phyloP scores from a whole-genome alignment of 139 green algal species.

The Diplosphaera chodatii region DNA sequence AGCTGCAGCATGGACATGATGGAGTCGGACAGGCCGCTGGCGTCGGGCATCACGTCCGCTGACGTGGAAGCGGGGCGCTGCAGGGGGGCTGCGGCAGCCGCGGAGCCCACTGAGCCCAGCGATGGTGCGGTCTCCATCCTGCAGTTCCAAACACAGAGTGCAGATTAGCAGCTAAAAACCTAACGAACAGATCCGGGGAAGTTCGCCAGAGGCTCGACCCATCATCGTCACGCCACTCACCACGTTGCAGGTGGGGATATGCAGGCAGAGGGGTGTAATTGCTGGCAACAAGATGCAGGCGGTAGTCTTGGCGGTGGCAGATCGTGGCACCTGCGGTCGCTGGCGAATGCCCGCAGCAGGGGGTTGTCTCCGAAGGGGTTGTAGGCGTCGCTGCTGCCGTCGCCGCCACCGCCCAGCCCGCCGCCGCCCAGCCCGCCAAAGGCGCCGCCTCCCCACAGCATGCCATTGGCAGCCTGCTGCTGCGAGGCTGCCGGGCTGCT shows the following conservation, averaged over 20 bases:
- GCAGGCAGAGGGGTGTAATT: too few species aligned
- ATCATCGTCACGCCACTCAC: too few species aligned
- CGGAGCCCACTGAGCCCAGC: background rate
- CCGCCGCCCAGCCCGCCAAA: background rate
- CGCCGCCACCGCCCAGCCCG: too few species aligned
- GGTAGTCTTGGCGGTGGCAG: too few species aligned
- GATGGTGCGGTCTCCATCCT: background rate
- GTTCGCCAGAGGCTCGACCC: too few species aligned
- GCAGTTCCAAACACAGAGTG: too few species aligned
- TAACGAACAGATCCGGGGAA: too few species aligned
- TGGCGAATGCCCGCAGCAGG: slow-evolving; percentile 7
- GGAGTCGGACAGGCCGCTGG: background rate
- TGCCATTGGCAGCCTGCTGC: background rate
- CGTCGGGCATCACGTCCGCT: background rate
- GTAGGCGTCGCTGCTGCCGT: background rate
- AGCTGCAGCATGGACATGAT: slow-evolving; percentile 2
- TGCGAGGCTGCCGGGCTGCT: background rate
- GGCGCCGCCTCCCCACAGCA: background rate
- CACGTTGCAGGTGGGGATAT: too few species aligned
- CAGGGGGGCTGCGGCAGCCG: background rate
- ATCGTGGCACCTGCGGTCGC: slow-evolving; percentile 1
- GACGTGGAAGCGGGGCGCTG: background rate
- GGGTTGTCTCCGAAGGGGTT: slow-evolving; percentile 12
- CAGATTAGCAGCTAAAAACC: too few species aligned
- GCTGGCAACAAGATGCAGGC: too few species aligned